Base-by-base conservation (phyloP, 192 early-diverging fungal genomes). In the Kappamyces sp. region DNA sequence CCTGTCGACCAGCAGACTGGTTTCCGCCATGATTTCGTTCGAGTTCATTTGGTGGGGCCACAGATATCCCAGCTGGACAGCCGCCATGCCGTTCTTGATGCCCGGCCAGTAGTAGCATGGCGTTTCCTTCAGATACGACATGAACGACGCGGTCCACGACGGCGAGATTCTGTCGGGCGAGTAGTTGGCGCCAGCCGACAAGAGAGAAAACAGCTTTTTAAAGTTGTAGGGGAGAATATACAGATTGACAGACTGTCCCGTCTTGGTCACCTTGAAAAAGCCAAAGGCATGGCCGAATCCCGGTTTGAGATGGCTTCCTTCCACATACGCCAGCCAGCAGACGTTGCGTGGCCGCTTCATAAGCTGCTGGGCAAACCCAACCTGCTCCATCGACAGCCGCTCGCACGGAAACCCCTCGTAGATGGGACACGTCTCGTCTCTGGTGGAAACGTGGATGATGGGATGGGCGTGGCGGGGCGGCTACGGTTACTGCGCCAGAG, bases 151-250 rank as follows among this genome's bases (percentile, higher is more conserved):
- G 8, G 51, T 12, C 4, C 6, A 53, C 48, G 64, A 59, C 65
- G 8, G 60, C 62, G 14, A 63, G 60, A 8, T 67, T 37, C 49
- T 76, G 61, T 2, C 59, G 53, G 41, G 33, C 7, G 31, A 4
- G 42, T 22, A 22, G 22, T 22, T 22, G 22, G 22, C 22, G 22
- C 22, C 22, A 76, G 59, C 71, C 66, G 32, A 89, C 64, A 15
- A 87, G 62, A 33, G 72, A 78, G 66, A 90, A 91, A 22, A 22
- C n/a, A 90, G 69, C 36, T 71, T 74, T 1, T 83, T 80, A 59
- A 81, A 91, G 61, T 90, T 88, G 66, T 91, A 91, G 1, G 89
- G 85, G 47, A 89, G 65, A 3, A 88, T 67, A 39, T 86, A 88
- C 60, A 91, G 59, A 33, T 85, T 85, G 35, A 91, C 89, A 2